Percentiles rank a stretch among this genome's conserved stretches.
These are phyloP conservation scores for Trichophyton verrucosum DNA, from an alignment of 2,329 filamentous ascomycete species.

Conservation along the genomic window DNA sequence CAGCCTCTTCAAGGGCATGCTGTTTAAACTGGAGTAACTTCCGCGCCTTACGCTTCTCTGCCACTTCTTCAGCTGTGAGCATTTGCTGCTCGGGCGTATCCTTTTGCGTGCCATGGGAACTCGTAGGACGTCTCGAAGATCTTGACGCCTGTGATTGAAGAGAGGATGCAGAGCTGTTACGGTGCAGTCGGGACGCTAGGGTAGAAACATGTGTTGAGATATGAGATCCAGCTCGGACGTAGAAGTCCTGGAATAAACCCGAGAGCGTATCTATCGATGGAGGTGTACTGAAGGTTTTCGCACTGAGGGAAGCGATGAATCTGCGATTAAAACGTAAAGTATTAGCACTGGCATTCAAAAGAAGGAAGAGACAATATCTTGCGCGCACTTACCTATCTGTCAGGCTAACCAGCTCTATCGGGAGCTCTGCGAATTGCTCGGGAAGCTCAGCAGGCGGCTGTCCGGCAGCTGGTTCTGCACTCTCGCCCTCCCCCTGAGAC, in stretches of 20 bases:
- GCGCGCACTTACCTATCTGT: constrained; percentile 57
- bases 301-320: constrained; percentile 80
- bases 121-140: constrained; percentile 46
- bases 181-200: constrained; percentile 60
- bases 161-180: constrained; percentile 48
- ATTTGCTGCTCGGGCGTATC: constrained; percentile 56
- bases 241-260: constrained; percentile 90
- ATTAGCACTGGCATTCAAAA: background rate
- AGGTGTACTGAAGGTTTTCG: constrained; percentile 74
- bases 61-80: constrained; percentile 77
- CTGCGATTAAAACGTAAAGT: constrained; percentile 32
- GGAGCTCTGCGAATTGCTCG: constrained; percentile 71
- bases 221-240: constrained; percentile 63
- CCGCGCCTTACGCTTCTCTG: constrained; percentile 64
- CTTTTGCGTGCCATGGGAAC: constrained; percentile 40
- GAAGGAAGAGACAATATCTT: background rate
- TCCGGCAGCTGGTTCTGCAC: constrained; percentile 9
- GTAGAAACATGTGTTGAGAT: constrained; percentile 78
- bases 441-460: constrained; percentile 13
- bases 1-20: constrained; percentile 70
- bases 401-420: constrained; percentile 82
- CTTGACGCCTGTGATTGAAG: constrained; percentile 43
- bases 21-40: constrained; percentile 68
- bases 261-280: constrained; percentile 72
- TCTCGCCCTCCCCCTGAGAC: constrained; percentile 9